These are phyloP conservation scores for Filobasidium wieringae DNA, from an alignment of 768 basidiomycete genomes.

Conservation along the genomic window DNA sequence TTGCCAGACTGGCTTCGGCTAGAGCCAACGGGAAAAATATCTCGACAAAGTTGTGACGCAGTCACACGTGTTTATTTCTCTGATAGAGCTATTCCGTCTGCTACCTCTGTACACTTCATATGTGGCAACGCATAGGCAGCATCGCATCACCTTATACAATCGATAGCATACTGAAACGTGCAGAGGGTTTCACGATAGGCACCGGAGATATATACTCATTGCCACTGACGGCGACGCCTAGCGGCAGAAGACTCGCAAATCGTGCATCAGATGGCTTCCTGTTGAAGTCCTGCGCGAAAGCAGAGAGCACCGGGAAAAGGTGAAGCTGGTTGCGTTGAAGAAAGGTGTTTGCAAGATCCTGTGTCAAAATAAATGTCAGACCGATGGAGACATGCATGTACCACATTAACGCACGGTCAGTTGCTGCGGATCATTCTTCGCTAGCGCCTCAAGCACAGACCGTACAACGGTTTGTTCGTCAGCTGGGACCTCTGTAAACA, in stretches of 20 bases:
- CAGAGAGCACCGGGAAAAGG: too few species aligned
- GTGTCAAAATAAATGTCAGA: too few species aligned
- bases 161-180: constrained; percentile 31
- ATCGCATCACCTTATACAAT: too few species aligned
- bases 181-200: constrained; percentile 31
- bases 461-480: neutral
- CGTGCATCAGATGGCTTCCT: neutral
- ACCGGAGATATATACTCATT: constrained; percentile 20
- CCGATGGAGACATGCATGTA: too few species aligned
- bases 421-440: neutral
- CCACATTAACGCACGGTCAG: neutral
- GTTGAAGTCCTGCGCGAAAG: too few species aligned
- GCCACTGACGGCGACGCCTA: neutral
- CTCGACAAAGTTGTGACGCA: too few species aligned
- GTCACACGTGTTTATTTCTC: too few species aligned
- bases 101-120: too few species aligned
- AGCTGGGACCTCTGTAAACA: neutral
- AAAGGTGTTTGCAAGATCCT: too few species aligned
- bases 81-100: too few species aligned
- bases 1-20: neutral
- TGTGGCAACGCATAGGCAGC: too few species aligned
- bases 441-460: neutral
- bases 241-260: constrained; percentile 5
- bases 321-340: too few species aligned
- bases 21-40: neutral